Base-by-base conservation (phyloP, 345 rosid genomes). In the Tarenaya hassleriana region DNA sequence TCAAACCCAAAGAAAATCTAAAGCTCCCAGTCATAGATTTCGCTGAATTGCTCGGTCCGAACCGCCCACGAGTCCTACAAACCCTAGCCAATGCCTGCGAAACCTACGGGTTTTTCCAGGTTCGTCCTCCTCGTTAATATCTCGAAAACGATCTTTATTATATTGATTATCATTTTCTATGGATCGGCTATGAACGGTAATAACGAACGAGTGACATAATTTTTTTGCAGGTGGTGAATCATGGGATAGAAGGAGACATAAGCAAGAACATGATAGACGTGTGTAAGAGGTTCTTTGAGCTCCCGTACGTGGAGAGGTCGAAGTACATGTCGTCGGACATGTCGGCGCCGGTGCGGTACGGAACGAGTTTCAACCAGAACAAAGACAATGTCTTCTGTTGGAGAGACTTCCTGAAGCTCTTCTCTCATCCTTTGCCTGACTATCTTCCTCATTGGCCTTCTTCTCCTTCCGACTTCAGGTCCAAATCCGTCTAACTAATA, bases 331-430 rank as follows among this genome's bases (percentile, higher is more conserved):
- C 91, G 1, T 21, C 84, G 5, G 84, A 90, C 53, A 78, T 90
- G 88, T 32, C 46, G 0, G 69, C 88, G 15, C 73, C 77, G 9
- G 97, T 83, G 18, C 76, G 97, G 29, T 90, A 75, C 33, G 97
- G 97, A 21, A 90, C 97, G 1, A 90, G 97, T 74, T 86, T 83
- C 35, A 90, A 86, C 72, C 97, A 90, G 61, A 83, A 4, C 66
- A 86, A 81, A 52, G 97, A 90, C 60, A 62, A 64, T 27, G 94
- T 90, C 39, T 90, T 83, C 42, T 81, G 83, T 47, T 90, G 97
- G 97, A 79, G 95, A 72, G 97, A 90, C 56, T 86, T 90, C 73
- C 63, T 90, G 64, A 90, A 90, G 65, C 74, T 90, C 13, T 69
- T 43, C 42, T 85, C 88, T 39, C 64, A 81, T 38, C 97, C 97